A percentile compares a stretch with the other conserved stretches of the same genome.
These are phyloP conservation scores for Arxiozyma telluris DNA, from an alignment of 1,139 yeast species.

Conservation along the genomic window DNA sequence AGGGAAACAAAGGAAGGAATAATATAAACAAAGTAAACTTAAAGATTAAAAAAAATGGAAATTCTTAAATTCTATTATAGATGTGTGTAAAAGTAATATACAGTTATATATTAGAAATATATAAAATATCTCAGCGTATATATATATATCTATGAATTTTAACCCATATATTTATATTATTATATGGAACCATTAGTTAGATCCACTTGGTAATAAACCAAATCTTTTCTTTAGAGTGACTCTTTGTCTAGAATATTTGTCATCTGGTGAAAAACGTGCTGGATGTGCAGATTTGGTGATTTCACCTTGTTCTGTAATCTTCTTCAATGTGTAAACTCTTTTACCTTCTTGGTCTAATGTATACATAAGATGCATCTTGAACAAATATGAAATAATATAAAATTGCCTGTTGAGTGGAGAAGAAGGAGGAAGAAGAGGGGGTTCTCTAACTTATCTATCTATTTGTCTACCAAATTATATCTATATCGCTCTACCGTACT, in stretches of 20 bases:
- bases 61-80: too few relatives aligned
- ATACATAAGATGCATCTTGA: conserved; percentile 93
- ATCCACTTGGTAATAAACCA: conserved; percentile 43
- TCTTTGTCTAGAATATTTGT: conserved; percentile 97
- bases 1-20: too few relatives aligned
- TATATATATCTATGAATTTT: too few relatives aligned
- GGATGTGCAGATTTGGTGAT: conserved; percentile 99
- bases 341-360: conserved; percentile 89
- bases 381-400: too few relatives aligned
- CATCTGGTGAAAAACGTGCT: conserved; percentile 98
- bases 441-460: too few relatives aligned
- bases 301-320: conserved; percentile 73
- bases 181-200: neutral
- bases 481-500: too few relatives aligned
- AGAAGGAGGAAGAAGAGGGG: too few relatives aligned
- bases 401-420: too few relatives aligned
- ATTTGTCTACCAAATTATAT: too few relatives aligned
- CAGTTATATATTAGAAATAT: neutral
- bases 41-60: too few relatives aligned
- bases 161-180: neutral
- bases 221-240: conserved; percentile 95
- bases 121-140: too few relatives aligned
- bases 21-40: too few relatives aligned
- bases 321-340: conserved; percentile 87
- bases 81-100: neutral